Percentiles rank a stretch among this genome's conserved stretches.
Evolutionary conservation across 192 early-diverging fungal genomes (phyloP).

Genomic region (Paraglomus brasilianum): DNA sequence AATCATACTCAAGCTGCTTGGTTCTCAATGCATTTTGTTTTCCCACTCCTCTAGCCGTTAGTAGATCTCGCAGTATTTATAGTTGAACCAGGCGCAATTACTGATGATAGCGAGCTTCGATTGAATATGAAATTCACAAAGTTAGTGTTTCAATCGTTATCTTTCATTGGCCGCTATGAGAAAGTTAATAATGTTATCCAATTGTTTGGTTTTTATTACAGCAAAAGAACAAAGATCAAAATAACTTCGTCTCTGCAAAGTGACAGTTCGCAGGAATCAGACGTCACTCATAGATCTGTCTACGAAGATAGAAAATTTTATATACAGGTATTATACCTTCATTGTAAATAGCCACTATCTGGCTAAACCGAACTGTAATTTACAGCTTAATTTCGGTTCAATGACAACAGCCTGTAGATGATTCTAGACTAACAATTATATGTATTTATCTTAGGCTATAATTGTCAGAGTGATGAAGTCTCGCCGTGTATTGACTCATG

Average conservation of each 20-base stretch:
- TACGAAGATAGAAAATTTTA: slow-evolving; percentile 79
- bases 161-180: too few relatives aligned
- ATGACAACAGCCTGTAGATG: not conserved
- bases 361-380: slow-evolving; percentile 1
- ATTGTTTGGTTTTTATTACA: slow-evolving; percentile 25
- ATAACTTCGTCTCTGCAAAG: slow-evolving; percentile 56
- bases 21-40: slow-evolving; percentile 19
- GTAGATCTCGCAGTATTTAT: slow-evolving; percentile 53
- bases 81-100: slow-evolving; percentile 18
- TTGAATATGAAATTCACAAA: slow-evolving; percentile 57
- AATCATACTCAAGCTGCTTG: not conserved
- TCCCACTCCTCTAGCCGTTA: slow-evolving; percentile 44
- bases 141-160: slow-evolving; percentile 34
- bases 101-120: slow-evolving; percentile 30
- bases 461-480: slow-evolving; percentile 91
- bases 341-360: not conserved
- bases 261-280: slow-evolving; percentile 62
- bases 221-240: slow-evolving; percentile 83
- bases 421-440: slow-evolving; percentile 50
- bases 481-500: slow-evolving; percentile 61
- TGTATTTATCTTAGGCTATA: slow-evolving; percentile 73
- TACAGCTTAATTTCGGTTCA: not conserved
- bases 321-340: slow-evolving; percentile 66
- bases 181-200: too few relatives aligned
- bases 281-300: slow-evolving; percentile 58